Evolutionary conservation across 2,329 filamentous ascomycete species (phyloP), one percentile per base, ranked within the genome.

Genomic region (Cucurbitaria berberidis): DNA sequence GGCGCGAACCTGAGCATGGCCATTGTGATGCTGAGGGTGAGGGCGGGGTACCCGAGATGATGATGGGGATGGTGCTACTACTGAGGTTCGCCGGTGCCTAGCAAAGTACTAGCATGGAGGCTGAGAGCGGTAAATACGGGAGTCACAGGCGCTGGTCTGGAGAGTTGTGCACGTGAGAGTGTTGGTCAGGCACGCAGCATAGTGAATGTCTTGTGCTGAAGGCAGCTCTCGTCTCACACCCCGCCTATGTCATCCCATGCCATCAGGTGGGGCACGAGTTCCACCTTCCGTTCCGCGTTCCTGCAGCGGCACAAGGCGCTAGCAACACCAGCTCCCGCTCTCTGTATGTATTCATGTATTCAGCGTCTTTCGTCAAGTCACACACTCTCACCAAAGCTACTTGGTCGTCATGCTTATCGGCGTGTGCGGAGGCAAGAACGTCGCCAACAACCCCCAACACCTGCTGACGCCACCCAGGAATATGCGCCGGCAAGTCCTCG

Each of bases 401-500:
- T 26, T 3, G 21, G 13, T 41, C 42, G 38, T 32, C 7, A 92
- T 93, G 89, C 81, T 93, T 35, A 89, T 92, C 58, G 89, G 89
- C 49, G 82, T 93, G 55, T 92, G 89, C 58, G 72, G 72, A 72
- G 71, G 71, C 60, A 69, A 68, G 63, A 56, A 46, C 18, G 21
- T 16, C 38, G 30, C 10, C 42, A 39, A 11, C 41, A 13, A 21
- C 22, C 9, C 21, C 29, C 18, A 18, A 22, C 49, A n/a, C 36
- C 35, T 16, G 27, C 63, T 70, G 41, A 71, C 55, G 7, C 10
- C 13, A 39, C 8, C 39, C 47, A 95, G 93, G 90, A 69, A 93
- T 97, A 67, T 98, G 93, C 79, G 88, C 93, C 43, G 95, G 95
- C 68, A 98, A 97, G 79, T 88, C 87, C 72, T 91, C 91, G 9